Base-by-base conservation (phyloP, 148 eudicot species). In the Vaccinium darrowii region DNA sequence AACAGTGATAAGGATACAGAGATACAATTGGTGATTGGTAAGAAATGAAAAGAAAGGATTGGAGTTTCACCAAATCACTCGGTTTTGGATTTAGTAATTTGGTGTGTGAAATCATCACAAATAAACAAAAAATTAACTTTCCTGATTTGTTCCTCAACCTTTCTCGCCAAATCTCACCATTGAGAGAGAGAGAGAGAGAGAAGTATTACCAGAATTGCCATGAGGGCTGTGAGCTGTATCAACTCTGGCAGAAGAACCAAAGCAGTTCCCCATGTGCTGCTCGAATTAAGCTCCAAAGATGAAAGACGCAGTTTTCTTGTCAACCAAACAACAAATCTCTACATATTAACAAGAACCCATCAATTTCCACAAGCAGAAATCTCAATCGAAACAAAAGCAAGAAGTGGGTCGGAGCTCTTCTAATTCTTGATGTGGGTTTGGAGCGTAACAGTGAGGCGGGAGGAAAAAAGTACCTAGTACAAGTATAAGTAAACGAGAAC, bases 241-340 rank as follows among this genome's bases (percentile, higher is more conserved):
- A 58, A 93, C 93, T 92, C 86, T 93, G 33, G 98, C 93, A 30
- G 98, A 91, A 74, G 95, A 91, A 91, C 89, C 92, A 15, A 91
- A 81, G 80, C 96, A 93, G 80, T 95, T 95, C 9, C 98, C 98
- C 98, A 95, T 95, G 79, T 83, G 53, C 11, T 43, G 50, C 81
- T 54, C 36, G 53, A 75, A 56, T 39, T 39, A 43, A 43, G 13
- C 85, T 74, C 76, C 53, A 23, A 81, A 81, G 33, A 25, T 21
- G 83, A 71, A 2, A 62, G 84, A 83, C 9, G 23, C 10, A 65
- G 30, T 52, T 27, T 30, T 78, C 30, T 65, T 23, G 6, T 78
- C 58, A 51, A 78, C 81, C 58, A 52, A 78, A 52, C 12, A 49
- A 1, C 23, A 14, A 62, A 80, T 33, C 9, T 3, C 14, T 23